phyloP scores from a whole-genome alignment of 176 grass and related monocot species.

The Bromus sterilis region DNA sequence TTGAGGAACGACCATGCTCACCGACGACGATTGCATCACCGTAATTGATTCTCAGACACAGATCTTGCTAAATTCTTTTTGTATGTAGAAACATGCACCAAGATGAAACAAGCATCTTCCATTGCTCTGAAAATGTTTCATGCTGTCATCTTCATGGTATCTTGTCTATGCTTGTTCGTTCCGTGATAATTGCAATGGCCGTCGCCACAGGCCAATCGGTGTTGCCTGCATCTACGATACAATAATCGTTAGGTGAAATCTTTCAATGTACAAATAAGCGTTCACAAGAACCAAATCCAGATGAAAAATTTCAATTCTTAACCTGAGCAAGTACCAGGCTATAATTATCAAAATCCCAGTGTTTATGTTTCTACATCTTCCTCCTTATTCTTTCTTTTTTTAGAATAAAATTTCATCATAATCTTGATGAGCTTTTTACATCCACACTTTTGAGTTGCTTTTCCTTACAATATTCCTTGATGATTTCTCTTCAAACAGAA shows the following conservation, averaged over 20 bases:
- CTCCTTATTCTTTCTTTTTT: background rate
- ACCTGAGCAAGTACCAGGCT: background rate
- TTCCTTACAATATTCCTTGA: background rate
- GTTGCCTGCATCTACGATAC: conserved; percentile 9
- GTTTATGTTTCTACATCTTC: background rate
- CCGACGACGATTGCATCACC: conserved; percentile 15
- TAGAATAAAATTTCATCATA: background rate
- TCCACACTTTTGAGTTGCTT: background rate
- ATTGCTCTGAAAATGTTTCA: background rate
- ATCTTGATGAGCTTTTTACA: background rate
- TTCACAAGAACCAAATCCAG: background rate
- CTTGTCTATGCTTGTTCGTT: conserved; percentile 16
- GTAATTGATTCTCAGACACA: conserved; percentile 33
- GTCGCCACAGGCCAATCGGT: background rate
- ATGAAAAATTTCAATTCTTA: conserved; percentile 12
- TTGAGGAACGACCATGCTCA: conserved; percentile 27
- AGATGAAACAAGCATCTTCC: background rate
- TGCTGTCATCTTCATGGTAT: background rate
- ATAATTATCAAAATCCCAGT: background rate
- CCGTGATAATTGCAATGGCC: background rate
- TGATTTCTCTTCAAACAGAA: conserved; percentile 6
- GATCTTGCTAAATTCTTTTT: conserved; percentile 13
- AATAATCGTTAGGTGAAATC: background rate
- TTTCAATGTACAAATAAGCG: background rate
- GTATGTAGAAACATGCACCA: background rate